These are phyloP conservation scores for Alternaria sp. DNA, from an alignment of 2,329 filamentous ascomycete genomes.

Conservation along the genomic window DNA sequence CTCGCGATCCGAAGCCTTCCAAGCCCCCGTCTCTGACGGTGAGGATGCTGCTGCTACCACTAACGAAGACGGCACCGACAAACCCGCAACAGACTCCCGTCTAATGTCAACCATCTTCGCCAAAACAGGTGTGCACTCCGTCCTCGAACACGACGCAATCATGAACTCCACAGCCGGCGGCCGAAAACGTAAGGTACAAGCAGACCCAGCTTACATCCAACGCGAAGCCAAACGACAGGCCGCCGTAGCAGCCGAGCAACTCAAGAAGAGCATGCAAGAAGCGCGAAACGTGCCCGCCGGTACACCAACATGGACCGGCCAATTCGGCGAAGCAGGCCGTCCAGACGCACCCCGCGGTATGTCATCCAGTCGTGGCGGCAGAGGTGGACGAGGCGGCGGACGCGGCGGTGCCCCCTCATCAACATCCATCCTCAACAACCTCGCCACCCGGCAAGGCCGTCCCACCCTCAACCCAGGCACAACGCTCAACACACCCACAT, in stretches of 20 bases:
- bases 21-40: slow-evolving; percentile 33
- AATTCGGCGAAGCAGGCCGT: slow-evolving; percentile 77
- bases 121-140: slow-evolving; percentile 83
- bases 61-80: slow-evolving; percentile 18
- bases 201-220: slow-evolving; percentile 79
- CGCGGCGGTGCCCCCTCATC: slow-evolving; percentile 53
- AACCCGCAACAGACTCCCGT: slow-evolving; percentile 59
- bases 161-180: slow-evolving; percentile 59
- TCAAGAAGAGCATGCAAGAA: slow-evolving; percentile 74
- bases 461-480: slow-evolving; percentile 9
- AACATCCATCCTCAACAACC: slow-evolving; percentile 52
- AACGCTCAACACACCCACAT: slow-evolving; percentile 4
- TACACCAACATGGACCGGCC: slow-evolving; percentile 92
- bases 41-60: slow-evolving; percentile 30
- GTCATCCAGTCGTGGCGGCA: slow-evolving; percentile 52
- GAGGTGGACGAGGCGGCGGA: slow-evolving; percentile 33
- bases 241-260: slow-evolving; percentile 75
- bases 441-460: slow-evolving; percentile 51
- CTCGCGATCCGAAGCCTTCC: slow-evolving; percentile 53
- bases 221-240: slow-evolving; percentile 83
- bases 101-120: slow-evolving; percentile 91
- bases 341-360: slow-evolving; percentile 51
- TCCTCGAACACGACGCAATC: slow-evolving; percentile 91
- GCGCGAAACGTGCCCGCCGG: slow-evolving; percentile 78
- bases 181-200: slow-evolving; percentile 68